phyloP scores from a whole-genome alignment of 176 grass and related monocot genomes.

The Carex myosuroides region DNA sequence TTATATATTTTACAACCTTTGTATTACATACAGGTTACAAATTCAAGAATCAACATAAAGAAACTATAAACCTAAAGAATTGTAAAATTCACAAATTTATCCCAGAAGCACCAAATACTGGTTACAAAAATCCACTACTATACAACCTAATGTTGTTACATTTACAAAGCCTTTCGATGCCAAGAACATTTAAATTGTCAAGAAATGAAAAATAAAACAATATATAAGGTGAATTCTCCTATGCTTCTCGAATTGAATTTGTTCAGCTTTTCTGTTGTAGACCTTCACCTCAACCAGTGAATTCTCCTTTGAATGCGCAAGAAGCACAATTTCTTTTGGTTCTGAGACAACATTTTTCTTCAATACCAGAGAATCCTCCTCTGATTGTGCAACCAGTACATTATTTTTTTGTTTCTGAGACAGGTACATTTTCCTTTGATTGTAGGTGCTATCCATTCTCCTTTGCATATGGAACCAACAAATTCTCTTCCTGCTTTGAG shows the following conservation, averaged over 20 bases:
- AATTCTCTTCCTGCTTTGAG: background rate
- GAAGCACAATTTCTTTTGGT: background rate
- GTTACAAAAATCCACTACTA: background rate
- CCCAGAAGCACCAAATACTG: background rate
- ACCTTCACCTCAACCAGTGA: conserved; percentile 7
- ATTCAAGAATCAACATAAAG: background rate
- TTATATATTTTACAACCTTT: too few species aligned
- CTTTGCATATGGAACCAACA: conserved; percentile 1
- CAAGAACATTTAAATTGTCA: background rate
- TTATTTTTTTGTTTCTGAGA: background rate
- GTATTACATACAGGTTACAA: background rate
- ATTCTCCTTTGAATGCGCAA: conserved; percentile 8
- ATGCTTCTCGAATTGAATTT: background rate
- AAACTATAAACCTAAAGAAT: background rate
- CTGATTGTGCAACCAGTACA: background rate
- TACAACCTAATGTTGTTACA: background rate
- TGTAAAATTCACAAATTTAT: background rate
- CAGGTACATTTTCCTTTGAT: background rate
- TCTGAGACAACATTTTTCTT: background rate
- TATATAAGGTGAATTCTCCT: background rate
- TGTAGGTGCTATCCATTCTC: background rate
- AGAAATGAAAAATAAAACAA: background rate
- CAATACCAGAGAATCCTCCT: background rate
- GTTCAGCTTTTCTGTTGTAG: too few species aligned
- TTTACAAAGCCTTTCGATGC: background rate